Percentiles rank a stretch among this genome's conserved stretches.
Conservation (phyloP, 106 monocot species). For the Phalaenopsis equestris region DNA sequence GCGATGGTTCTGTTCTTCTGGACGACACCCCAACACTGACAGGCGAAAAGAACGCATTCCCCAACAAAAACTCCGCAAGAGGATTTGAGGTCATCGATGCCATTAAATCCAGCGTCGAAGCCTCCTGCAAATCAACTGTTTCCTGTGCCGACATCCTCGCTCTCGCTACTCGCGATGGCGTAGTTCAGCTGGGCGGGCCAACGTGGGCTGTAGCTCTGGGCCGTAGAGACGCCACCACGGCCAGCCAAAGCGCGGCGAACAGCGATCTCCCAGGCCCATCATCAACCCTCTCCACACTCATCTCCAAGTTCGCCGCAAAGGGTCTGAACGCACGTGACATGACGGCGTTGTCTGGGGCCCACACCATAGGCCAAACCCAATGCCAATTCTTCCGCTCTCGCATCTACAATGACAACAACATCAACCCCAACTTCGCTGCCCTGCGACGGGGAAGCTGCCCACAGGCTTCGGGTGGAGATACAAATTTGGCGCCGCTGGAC, state of each 20-base stretch:
- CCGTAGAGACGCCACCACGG: no score
- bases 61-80: neutral
- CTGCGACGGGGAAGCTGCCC: no score
- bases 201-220: no score
- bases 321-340: constrained; percentile 27
- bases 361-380: constrained; percentile 27
- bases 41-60: neutral
- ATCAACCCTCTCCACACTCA: no score
- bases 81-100: neutral
- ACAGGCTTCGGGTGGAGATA: neutral
- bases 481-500: no score
- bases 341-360: constrained; percentile 40
- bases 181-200: no score
- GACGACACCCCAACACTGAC: neutral
- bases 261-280: no score
- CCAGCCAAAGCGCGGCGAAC: no score
- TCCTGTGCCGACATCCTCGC: no score
- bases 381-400: neutral
- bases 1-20: neutral
- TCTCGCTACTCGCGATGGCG: no score
- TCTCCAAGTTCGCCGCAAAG: neutral
- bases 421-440: neutral
- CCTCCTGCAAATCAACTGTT: neutral
- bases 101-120: neutral
- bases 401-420: constrained; percentile 7